Conservation (phyloP, 2,329 filamentous ascomycete genomes). For the Verticillium nubilum region DNA sequence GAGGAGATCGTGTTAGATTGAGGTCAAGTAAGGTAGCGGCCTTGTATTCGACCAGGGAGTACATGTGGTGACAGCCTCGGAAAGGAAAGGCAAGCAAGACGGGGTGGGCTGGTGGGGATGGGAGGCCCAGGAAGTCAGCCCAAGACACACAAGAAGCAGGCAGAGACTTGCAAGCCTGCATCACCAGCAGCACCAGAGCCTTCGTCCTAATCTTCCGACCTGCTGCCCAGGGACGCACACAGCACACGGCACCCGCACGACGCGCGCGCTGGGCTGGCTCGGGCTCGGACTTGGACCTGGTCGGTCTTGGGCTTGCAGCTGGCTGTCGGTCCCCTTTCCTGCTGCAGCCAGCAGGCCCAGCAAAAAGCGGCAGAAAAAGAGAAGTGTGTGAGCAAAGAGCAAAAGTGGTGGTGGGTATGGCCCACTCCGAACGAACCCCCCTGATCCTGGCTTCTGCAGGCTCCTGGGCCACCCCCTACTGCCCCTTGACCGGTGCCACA, state of each 20-base stretch:
- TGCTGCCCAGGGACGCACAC: not conserved
- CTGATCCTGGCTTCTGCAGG: conserved; percentile 9
- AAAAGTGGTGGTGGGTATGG: not conserved
- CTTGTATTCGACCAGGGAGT: conserved; percentile 10
- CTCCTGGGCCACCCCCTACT: conserved; percentile 7
- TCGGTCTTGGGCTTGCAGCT: not conserved
- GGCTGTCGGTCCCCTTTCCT: not conserved
- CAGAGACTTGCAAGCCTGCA: not conserved
- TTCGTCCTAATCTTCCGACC: not conserved
- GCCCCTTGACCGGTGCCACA: conserved; percentile 7
- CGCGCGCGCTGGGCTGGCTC: not conserved
- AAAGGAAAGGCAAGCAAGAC: not conserved
- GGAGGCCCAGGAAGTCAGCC: not conserved
- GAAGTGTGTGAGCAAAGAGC: not conserved
- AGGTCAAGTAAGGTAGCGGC: conserved; percentile 8
- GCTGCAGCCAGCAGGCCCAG: not conserved
- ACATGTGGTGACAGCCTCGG: conserved; percentile 6
- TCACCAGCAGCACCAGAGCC: not conserved
- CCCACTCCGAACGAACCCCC: not conserved
- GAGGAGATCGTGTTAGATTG: conserved; percentile 13
- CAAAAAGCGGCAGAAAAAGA: not conserved
- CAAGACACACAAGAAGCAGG: not conserved
- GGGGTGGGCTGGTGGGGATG: not conserved
- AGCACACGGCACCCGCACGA: not conserved
- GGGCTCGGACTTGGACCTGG: not conserved